A percentile compares a stretch with the other conserved stretches of the same genome.
Evolutionary conservation across 2,329 filamentous ascomycete species (phyloP).

Genomic region (Trematosphaeria pertusa): DNA sequence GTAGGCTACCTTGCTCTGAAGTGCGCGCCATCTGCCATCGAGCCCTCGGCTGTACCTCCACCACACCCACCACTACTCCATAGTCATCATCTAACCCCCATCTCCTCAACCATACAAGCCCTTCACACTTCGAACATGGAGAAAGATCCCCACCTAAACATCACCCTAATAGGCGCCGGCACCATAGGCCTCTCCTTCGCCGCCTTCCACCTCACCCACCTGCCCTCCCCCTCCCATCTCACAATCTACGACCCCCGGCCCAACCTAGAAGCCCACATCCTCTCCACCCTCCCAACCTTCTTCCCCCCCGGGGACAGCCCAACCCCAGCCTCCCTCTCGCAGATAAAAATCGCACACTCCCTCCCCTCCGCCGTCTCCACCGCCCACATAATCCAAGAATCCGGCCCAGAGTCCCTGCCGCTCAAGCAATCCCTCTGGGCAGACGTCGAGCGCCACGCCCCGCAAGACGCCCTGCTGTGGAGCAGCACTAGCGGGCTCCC

Average conservation of each 20-base stretch:
- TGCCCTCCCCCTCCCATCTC: slow-evolving; percentile 48
- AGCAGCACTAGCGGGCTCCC: slow-evolving; percentile 65
- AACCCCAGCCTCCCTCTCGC: slow-evolving; percentile 23
- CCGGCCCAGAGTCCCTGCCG: slow-evolving; percentile 61
- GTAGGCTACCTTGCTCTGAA: too few relatives aligned
- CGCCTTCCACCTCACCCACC: slow-evolving; percentile 59
- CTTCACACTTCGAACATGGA: too few relatives aligned
- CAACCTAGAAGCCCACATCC: slow-evolving; percentile 55
- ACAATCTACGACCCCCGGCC: slow-evolving; percentile 60
- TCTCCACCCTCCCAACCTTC: slow-evolving; percentile 52
- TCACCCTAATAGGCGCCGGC: slow-evolving; percentile 54
- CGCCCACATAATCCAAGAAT: slow-evolving; percentile 65
- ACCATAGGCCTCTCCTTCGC: slow-evolving; percentile 65
- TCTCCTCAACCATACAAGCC: too few relatives aligned
- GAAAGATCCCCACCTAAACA: slow-evolving; percentile 24
- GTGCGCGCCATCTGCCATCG: too few relatives aligned
- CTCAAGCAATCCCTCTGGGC: slow-evolving; percentile 63
- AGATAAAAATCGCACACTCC: slow-evolving; percentile 43
- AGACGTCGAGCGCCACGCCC: slow-evolving; percentile 56
- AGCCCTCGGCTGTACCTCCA: too few relatives aligned
- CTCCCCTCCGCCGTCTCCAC: slow-evolving; percentile 52
- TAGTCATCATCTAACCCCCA: not conserved
- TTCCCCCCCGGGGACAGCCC: slow-evolving; percentile 35
- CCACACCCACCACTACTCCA: not conserved
- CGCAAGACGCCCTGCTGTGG: slow-evolving; percentile 59